Evolutionary conservation across 2,329 filamentous ascomycete species (phyloP), one percentile per base, ranked within the genome.

Genomic region (Ceratocystis cacaofunesta): DNA sequence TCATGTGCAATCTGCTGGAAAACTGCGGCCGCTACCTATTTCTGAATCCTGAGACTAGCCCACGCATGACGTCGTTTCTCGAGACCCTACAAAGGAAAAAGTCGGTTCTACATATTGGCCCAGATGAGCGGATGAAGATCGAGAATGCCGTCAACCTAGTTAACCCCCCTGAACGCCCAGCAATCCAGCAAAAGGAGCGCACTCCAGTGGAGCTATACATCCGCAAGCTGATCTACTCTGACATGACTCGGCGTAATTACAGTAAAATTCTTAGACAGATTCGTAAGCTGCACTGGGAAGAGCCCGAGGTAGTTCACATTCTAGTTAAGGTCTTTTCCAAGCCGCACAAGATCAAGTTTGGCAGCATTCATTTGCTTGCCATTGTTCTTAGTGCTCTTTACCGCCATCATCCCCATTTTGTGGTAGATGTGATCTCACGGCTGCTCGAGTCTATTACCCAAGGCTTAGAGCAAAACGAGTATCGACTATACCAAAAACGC

Each of bases 101-200:
- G 76, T 85, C 89, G 6, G 92, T 94, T 6, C 91, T 96, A 73
- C 92, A 97, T 72, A 86, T 99, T 66, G 92, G 92, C 15, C 90
- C 96, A 71, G 90, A 95, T 70, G 94, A 99, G 75, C 88, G 92
- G 48, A 97, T 99, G 92, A 84, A 97, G 36, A 94, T 99, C 66
- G 94, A 99, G 74, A 99, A 99, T 73, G 94, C 94, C 2, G 85
- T 96, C 66, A 99, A 99, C 76, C 97, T 96, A 70, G 94, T 99
- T 66, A 94, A 97, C 71, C 94, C 94, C 15, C 95, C 94, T 0
- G 88, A 95, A 73, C 85, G 94, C 68, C 89, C 92, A 41, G 92
- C 94, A 0, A 96, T 99, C 65, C 88, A 95, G 74, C 92, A 97
- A 73, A 99, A 97, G 74, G 94, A 99, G 75, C 84, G 94, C 60